Conservation (phyloP, 257 asterid species). For the Gentiana straminea region DNA sequence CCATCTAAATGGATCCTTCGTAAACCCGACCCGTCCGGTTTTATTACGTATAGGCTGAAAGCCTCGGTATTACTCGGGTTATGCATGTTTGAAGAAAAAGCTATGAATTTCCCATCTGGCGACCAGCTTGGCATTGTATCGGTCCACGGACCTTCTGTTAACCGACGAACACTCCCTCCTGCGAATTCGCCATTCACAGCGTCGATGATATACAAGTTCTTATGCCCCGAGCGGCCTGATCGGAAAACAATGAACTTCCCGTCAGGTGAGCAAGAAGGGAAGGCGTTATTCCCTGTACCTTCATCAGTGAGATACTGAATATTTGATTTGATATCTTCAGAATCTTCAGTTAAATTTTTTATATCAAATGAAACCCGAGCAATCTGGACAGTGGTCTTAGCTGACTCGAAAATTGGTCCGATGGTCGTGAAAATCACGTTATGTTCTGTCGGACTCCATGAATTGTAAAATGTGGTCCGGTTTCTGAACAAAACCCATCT, state of each 20-base stretch:
- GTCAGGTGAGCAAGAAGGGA: slow-evolving; percentile 75
- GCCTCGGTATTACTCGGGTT: slow-evolving; percentile 26
- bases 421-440: slow-evolving; percentile 56
- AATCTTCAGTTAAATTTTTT: slow-evolving; percentile 18
- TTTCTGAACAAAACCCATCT: slow-evolving; percentile 44
- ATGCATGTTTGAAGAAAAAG: slow-evolving; percentile 77
- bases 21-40: slow-evolving; percentile 47
- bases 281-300: slow-evolving; percentile 70
- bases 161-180: slow-evolving; percentile 41
- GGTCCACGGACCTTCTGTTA: slow-evolving; percentile 72
- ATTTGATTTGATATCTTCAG: slow-evolving; percentile 23
- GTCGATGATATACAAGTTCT: slow-evolving; percentile 57
- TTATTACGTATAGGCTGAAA: slow-evolving; percentile 48
- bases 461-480: slow-evolving; percentile 39
- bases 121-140: slow-evolving; percentile 97
- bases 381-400: slow-evolving; percentile 39
- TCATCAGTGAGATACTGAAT: slow-evolving; percentile 54
- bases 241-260: slow-evolving; percentile 62
- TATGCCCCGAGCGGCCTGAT: slow-evolving; percentile 74
- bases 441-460: slow-evolving; percentile 65
- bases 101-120: slow-evolving; percentile 61
- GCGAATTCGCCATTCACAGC: slow-evolving; percentile 51
- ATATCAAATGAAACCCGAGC: slow-evolving; percentile 59
- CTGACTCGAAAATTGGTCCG: slow-evolving; percentile 60
- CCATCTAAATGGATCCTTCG: slow-evolving; percentile 40